Conservation (phyloP, 148 eudicot genomes). For the Camellia lanceoleosa region DNA sequence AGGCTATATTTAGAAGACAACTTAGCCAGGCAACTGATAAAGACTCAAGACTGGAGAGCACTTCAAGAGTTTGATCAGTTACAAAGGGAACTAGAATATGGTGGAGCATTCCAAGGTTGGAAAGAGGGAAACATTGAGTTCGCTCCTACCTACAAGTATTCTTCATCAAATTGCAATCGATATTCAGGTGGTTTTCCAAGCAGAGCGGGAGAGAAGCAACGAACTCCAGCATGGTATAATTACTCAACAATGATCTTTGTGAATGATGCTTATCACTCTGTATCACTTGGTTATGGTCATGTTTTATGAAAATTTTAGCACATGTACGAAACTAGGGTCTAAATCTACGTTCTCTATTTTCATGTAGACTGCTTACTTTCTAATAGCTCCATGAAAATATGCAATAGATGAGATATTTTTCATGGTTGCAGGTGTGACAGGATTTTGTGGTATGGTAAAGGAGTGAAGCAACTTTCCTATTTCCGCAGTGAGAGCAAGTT, state of each 20-base stretch:
- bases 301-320: neutral
- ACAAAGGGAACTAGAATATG: constrained; percentile 42
- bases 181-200: constrained; percentile 50
- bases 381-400: neutral
- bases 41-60: constrained; percentile 38
- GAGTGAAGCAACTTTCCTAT: constrained; percentile 72
- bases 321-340: neutral
- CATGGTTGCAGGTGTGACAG: constrained; percentile 80
- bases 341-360: neutral
- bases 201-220: constrained; percentile 57
- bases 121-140: constrained; percentile 55
- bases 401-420: constrained; percentile 2
- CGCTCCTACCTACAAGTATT: constrained; percentile 67
- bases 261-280: neutral
- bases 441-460: constrained; percentile 83
- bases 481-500: constrained; percentile 76
- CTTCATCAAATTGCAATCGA: constrained; percentile 45
- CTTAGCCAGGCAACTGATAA: constrained; percentile 53
- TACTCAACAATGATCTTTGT: neutral
- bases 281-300: neutral
- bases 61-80: constrained; percentile 60
- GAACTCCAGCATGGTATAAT: constrained; percentile 66
- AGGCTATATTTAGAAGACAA: constrained; percentile 47
- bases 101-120: constrained; percentile 70
- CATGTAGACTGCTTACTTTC: neutral